Conservation (phyloP, 352 stramenopile species). For the Globisporangium polare region DNA sequence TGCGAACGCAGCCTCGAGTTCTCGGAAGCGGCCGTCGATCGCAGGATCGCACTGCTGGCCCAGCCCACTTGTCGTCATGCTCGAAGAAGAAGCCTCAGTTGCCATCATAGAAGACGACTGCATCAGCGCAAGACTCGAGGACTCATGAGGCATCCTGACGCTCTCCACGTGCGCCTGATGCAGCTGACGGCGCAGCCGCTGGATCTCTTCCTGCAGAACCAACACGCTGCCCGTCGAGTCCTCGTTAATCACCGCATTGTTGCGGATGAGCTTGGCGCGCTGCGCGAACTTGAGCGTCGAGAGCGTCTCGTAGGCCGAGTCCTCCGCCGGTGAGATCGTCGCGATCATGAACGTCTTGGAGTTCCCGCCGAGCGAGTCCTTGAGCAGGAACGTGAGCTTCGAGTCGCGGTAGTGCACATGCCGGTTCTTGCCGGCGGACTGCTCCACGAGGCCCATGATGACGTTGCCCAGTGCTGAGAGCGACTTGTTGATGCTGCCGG, state of each 20-base stretch:
- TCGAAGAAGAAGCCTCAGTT: not conserved
- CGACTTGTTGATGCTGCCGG: conserved; percentile 96
- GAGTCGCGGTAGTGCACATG: conserved; percentile 86
- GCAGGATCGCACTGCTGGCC: conserved; percentile 25
- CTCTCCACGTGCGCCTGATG: conserved; percentile 43
- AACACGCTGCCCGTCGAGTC: conserved; percentile 58
- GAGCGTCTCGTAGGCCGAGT: conserved; percentile 82
- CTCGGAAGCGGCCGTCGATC: conserved; percentile 41
- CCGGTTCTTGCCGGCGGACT: conserved; percentile 72
- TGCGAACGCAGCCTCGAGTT: conserved; percentile 61
- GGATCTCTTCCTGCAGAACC: conserved; percentile 73
- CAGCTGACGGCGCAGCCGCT: conserved; percentile 50
- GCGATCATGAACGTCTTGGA: conserved; percentile 88
- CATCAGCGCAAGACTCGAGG: not conserved
- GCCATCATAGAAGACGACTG: not conserved
- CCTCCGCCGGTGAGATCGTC: conserved; percentile 75
- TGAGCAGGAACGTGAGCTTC: conserved; percentile 83
- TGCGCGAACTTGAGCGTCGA: conserved; percentile 86
- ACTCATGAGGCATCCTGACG: conserved; percentile 19
- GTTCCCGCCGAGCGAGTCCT: conserved; percentile 82
- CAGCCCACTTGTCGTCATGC: conserved; percentile 3
- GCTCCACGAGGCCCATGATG: conserved; percentile 88
- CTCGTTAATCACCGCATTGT: conserved; percentile 84
- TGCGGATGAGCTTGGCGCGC: conserved; percentile 82
- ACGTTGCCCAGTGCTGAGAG: conserved; percentile 95